Conservation (phyloP, 2,329 filamentous ascomycete genomes). For the Exophiala lecanii-corni region DNA sequence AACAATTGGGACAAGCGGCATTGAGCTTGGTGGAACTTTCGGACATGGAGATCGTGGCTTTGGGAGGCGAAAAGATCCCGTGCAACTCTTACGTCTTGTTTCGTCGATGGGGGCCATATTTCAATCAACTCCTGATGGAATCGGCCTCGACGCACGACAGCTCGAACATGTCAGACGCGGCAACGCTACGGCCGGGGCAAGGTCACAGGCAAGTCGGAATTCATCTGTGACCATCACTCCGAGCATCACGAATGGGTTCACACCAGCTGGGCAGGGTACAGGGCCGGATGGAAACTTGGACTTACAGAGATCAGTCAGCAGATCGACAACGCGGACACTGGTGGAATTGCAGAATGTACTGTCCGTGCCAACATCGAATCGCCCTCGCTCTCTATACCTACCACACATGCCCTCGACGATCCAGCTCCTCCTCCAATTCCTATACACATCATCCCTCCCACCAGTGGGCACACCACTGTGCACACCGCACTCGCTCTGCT, state of each 20-base stretch:
- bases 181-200: slow-evolving; percentile 65
- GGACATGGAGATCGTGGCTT: slow-evolving; percentile 94
- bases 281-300: slow-evolving; percentile 16
- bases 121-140: slow-evolving; percentile 84
- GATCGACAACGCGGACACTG: slow-evolving; percentile 24
- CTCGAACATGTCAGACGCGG: slow-evolving; percentile 56
- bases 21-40: slow-evolving; percentile 76
- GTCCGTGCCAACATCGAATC: slow-evolving; percentile 52
- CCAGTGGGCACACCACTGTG: slow-evolving; percentile 71
- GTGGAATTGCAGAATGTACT: slow-evolving; percentile 52
- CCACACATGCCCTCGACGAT: slow-evolving; percentile 88
- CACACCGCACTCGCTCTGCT: slow-evolving; percentile 93
- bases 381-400: slow-evolving; percentile 83
- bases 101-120: slow-evolving; percentile 90
- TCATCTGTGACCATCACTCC: slow-evolving; percentile 83
- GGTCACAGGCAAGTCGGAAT: slow-evolving; percentile 47
- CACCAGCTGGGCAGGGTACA: slow-evolving; percentile 1
- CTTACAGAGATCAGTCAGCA: slow-evolving; percentile 24
- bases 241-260: slow-evolving; percentile 35
- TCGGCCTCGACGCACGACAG: slow-evolving; percentile 61
- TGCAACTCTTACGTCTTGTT: slow-evolving; percentile 88
- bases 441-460: slow-evolving; percentile 89
- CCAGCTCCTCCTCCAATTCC: slow-evolving; percentile 82
- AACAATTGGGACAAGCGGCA: slow-evolving; percentile 79
- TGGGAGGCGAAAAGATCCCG: slow-evolving; percentile 84